A percentile compares a stretch with the other conserved stretches of the same genome.
phyloP scores from a whole-genome alignment of 116 monocot genomes.

The Trichopus zeylanicus region DNA sequence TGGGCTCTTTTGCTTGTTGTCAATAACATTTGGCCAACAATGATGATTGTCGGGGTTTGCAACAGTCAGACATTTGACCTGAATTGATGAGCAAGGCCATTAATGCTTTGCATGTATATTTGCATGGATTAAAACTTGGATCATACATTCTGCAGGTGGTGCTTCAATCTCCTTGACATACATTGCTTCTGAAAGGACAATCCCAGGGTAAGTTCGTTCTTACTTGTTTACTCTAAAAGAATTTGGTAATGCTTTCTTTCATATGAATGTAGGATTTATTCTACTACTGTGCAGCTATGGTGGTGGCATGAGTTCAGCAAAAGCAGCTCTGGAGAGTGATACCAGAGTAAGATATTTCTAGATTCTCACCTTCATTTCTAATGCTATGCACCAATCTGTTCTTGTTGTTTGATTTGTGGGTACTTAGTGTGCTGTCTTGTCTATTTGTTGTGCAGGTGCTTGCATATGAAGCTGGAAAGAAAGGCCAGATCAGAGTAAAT shows the following conservation, averaged over 20 bases:
- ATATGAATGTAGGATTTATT: not conserved
- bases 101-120: no score
- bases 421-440: not conserved
- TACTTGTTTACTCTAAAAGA: not conserved
- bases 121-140: no score
- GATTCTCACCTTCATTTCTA: not conserved
- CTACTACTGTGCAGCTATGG: constrained; percentile 57
- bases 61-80: no score
- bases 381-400: no score
- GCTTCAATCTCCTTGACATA: constrained; percentile 89
- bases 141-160: constrained; percentile 52
- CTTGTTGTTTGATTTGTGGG: not conserved
- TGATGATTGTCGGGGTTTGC: no score
- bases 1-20: no score
- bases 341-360: not conserved
- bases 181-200: constrained; percentile 90
- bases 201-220: constrained; percentile 82
- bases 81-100: no score
- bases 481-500: constrained; percentile 84
- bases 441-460: constrained; percentile 41
- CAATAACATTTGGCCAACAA: no score
- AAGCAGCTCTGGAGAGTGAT: constrained; percentile 97
- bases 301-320: constrained; percentile 98
- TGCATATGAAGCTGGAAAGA: constrained; percentile 92
- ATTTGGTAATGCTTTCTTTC: no score